These are phyloP conservation scores for Cladosporium sp. DNA, from an alignment of 2,329 filamentous ascomycete species.

Conservation along the genomic window DNA sequence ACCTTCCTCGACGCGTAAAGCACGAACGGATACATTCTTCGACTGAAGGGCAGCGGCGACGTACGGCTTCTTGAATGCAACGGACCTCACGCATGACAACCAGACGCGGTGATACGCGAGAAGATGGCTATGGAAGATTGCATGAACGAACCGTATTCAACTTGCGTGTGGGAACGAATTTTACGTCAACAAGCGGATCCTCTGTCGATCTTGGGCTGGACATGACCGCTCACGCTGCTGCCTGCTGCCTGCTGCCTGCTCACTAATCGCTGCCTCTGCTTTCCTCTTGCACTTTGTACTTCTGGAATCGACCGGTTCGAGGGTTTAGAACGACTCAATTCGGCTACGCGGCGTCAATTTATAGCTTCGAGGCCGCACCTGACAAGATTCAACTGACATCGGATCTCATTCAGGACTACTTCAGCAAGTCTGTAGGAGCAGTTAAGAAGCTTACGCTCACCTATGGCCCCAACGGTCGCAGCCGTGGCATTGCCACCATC, in stretches of 20 bases:
- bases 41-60: no score
- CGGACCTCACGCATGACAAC: not conserved
- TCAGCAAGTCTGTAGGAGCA: conserved; percentile 77
- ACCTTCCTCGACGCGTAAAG: no score
- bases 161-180: no score
- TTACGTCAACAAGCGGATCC: not conserved
- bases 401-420: conserved; percentile 78
- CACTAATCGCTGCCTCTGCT: conserved; percentile 22
- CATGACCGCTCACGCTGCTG: conserved; percentile 10
- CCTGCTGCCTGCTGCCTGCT: conserved; percentile 20
- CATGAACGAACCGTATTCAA: not conserved
- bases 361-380: not conserved
- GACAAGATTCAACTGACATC: conserved; percentile 56
- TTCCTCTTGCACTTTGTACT: conserved; percentile 24
- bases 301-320: conserved; percentile 15
- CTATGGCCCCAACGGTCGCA: conserved; percentile 88
- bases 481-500: conserved; percentile 88
- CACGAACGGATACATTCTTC: no score
- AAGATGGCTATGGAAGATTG: not conserved
- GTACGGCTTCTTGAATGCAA: no score
- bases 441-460: conserved; percentile 89
- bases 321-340: conserved; percentile 11
- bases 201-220: not conserved
- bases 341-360: conserved; percentile 4
- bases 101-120: not conserved